Conservation (phyloP, 305 asterid genomes). For the Solanum hybrid region DNA sequence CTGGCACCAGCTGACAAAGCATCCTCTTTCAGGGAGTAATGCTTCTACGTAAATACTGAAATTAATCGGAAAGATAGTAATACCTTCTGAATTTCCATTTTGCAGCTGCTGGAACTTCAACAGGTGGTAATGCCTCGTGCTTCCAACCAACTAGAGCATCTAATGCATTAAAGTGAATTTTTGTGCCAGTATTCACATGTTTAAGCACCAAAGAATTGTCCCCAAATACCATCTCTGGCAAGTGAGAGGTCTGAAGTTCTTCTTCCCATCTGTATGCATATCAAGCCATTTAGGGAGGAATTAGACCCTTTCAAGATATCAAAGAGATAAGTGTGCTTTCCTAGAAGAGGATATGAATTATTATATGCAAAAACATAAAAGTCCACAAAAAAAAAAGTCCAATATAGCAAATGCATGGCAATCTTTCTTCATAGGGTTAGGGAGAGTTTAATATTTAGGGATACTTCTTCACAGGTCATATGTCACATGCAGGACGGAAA, state of each 20-base stretch:
- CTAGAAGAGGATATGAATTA: not conserved
- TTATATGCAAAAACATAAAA: not conserved
- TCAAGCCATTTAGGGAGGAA: not conserved
- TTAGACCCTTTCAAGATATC: not conserved
- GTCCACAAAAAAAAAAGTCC: not conserved
- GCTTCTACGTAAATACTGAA: not conserved
- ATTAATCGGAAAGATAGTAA: not conserved
- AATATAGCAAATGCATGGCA: not conserved
- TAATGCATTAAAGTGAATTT: constrained; percentile 66
- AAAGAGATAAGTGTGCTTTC: not conserved
- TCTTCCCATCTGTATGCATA: constrained; percentile 77
- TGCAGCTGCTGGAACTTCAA: constrained; percentile 98
- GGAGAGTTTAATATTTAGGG: not conserved
- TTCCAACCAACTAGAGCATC: constrained; percentile 96
- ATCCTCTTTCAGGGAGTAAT: not conserved
- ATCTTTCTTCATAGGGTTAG: not conserved
- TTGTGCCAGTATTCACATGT: constrained; percentile 58
- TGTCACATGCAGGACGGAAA: not conserved
- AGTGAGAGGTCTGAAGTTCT: constrained; percentile 71
- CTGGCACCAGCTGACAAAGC: not conserved
- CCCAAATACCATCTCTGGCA: constrained; percentile 97
- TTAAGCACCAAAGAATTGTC: constrained; percentile 67
- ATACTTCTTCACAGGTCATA: not conserved
- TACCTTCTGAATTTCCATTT: constrained; percentile 85
- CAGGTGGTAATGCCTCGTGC: constrained; percentile 79